phyloP scores from a whole-genome alignment of 495 filamentous ascomycete species.

The Aspergillus olivimuriae region DNA sequence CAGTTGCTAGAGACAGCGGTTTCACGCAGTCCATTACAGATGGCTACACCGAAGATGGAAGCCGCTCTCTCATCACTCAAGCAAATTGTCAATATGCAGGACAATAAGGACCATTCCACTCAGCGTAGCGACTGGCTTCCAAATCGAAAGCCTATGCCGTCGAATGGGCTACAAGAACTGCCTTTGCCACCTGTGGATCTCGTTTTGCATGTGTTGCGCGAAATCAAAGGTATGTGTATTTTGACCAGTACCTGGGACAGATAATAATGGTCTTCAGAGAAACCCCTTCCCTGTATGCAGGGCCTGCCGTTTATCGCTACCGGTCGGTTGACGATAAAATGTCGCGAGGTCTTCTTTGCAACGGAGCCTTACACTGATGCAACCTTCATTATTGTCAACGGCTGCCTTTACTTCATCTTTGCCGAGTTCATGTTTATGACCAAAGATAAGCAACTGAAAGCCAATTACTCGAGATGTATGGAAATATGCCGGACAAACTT shows the following conservation, averaged over 20 bases:
- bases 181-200: conserved; percentile 48
- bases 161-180: conserved; percentile 39
- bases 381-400: conserved; percentile 50
- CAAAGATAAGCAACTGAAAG: conserved; percentile 18
- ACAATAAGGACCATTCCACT: conserved; percentile 25
- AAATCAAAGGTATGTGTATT: conserved; percentile 36
- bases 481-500: conserved; percentile 49
- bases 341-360: conserved; percentile 52
- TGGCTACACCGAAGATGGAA: conserved; percentile 46
- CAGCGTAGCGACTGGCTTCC: conserved; percentile 37
- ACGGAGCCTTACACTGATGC: conserved; percentile 51
- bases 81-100: conserved; percentile 49
- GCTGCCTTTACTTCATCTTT: conserved; percentile 51
- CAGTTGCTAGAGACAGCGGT: conserved; percentile 57
- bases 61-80: conserved; percentile 52
- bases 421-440: conserved; percentile 37
- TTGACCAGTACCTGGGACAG: neutral
- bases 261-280: conserved; percentile 15
- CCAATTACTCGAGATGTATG: conserved; percentile 35
- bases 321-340: conserved; percentile 52
- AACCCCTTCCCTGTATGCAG: conserved; percentile 18
- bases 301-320: conserved; percentile 37
- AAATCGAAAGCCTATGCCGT: conserved; percentile 35
- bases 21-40: conserved; percentile 41
- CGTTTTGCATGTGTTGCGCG: conserved; percentile 45